Percentiles rank a stretch among this genome's conserved stretches.
Conservation (phyloP, 2,329 filamentous ascomycete species). For the Hypocrella siamensis region DNA sequence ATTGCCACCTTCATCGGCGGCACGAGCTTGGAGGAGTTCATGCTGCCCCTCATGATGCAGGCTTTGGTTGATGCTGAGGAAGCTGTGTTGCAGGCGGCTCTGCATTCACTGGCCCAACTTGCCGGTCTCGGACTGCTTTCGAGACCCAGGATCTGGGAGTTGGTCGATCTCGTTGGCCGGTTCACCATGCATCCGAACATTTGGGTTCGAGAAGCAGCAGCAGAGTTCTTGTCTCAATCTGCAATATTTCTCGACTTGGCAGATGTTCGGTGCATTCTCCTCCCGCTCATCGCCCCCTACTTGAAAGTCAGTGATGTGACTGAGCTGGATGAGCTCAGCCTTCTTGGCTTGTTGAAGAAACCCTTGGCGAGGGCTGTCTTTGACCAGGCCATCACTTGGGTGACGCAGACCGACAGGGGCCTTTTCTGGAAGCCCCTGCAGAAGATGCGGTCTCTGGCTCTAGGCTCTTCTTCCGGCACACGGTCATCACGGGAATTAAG, state of each 20-base stretch:
- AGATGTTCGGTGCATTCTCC: slow-evolving; percentile 68
- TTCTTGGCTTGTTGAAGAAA: slow-evolving; percentile 72
- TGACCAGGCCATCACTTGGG: slow-evolving; percentile 79
- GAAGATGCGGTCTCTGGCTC: slow-evolving; percentile 46
- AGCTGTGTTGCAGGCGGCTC: slow-evolving; percentile 78
- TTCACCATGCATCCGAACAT: slow-evolving; percentile 89
- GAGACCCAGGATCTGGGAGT: slow-evolving; percentile 69
- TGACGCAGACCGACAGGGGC: slow-evolving; percentile 62
- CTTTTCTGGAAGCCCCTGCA: slow-evolving; percentile 74
- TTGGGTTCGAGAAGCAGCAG: slow-evolving; percentile 85
- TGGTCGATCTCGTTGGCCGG: slow-evolving; percentile 67
- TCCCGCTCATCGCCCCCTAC: slow-evolving; percentile 68
- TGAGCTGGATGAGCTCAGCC: slow-evolving; percentile 52
- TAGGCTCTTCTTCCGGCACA: slow-evolving; percentile 42
- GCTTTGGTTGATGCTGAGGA: slow-evolving; percentile 87
- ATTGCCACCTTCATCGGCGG: slow-evolving; percentile 84
- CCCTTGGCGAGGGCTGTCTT: slow-evolving; percentile 67
- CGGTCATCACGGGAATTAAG: slow-evolving; percentile 41
- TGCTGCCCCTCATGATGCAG: slow-evolving; percentile 88
- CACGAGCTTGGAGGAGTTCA: slow-evolving; percentile 83
- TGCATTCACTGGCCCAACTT: slow-evolving; percentile 78
- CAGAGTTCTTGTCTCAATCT: slow-evolving; percentile 66
- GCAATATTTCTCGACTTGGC: slow-evolving; percentile 62
- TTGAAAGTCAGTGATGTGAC: slow-evolving; percentile 55
- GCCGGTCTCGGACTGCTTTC: slow-evolving; percentile 79